Evolutionary conservation across 1,139 yeast species (phyloP).

Genomic region (Suhomyces taliae): DNA sequence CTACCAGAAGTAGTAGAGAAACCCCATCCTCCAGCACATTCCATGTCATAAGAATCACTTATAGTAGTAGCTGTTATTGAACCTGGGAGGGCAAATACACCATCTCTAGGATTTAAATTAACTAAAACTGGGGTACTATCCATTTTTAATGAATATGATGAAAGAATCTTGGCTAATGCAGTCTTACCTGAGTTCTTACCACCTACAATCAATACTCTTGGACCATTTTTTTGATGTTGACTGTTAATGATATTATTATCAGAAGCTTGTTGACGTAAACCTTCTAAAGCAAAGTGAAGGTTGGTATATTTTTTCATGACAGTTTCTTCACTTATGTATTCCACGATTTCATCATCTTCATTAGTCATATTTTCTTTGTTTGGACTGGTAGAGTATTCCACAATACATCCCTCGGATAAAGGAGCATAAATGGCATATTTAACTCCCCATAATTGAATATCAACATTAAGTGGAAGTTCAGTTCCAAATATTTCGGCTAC

Average conservation of each 20-base stretch:
- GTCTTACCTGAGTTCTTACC: conserved; percentile 77
- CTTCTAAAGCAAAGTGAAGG: conserved; percentile 76
- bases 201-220: conserved; percentile 75
- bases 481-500: conserved; percentile 91
- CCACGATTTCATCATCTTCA: conserved; percentile 42
- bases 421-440: conserved; percentile 63
- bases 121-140: conserved; percentile 65
- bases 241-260: conserved; percentile 26
- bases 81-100: conserved; percentile 82
- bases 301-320: conserved; percentile 64
- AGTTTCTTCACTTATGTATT: conserved; percentile 71
- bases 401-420: conserved; percentile 50
- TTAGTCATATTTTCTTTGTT: conserved; percentile 45
- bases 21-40: conserved; percentile 74
- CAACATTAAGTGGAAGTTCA: conserved; percentile 74
- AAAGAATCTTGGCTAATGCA: conserved; percentile 63
- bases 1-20: conserved; percentile 87
- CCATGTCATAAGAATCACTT: conserved; percentile 78
- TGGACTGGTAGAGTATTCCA: conserved; percentile 52
- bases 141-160: conserved; percentile 75
- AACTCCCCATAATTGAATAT: conserved; percentile 57
- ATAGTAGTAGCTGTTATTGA: conserved; percentile 82
- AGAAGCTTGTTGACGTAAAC: conserved; percentile 44
- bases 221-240: conserved; percentile 38
- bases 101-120: conserved; percentile 81